Base-by-base conservation (phyloP, 2,329 filamentous ascomycete genomes). In the Nannizziopsis arthrosporioides region DNA sequence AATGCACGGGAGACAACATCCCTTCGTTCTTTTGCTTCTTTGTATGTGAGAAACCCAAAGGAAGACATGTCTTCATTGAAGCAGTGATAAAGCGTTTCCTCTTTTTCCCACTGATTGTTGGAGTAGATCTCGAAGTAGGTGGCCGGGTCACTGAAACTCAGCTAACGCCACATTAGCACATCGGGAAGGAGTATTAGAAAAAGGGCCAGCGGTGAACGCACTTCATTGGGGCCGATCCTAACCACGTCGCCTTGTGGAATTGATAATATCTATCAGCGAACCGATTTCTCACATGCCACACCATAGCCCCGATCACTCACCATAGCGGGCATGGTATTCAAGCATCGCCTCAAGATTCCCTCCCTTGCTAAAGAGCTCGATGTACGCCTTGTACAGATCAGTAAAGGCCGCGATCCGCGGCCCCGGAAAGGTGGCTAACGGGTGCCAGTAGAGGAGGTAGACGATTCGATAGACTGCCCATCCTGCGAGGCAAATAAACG, bases 381-480 rank as follows among this genome's bases (percentile, higher is more conserved):
- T 56, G 48, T 60, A 60, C 38, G 55, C 53, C 45, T 59, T 56
- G 41, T 60, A 54, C 51, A 53, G 55, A 32, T 47, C 38, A 31
- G 52, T 57, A 10, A 53, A 17, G 10, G 56, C 57, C 2, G 57
- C 57, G 36, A 54, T 45, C 18, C 54, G 57, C 22, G 57, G 57
- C 3, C 57, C 57, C 14, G 57, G 57, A 34, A 58, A 58, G 22
- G 50, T 55, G 18, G 56, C 53, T 14, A 60, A 44, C 3, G 57
- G 57, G 35, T 55, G 54, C 15, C 58, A 54, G 38, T 53, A 55
- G 11, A 60, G 49, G 34, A 55, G 48, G 35, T 58, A 57, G 15
- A 55, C 7, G 9, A 18, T 19, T n/a, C 36, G 38, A 27, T 42
- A 19, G 15, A 30, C 4, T 3, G 12, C 19, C 43, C 43, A 45